These are phyloP conservation scores for Myxozyma neotropica DNA, from an alignment of 805 yeast species.

Conservation along the genomic window DNA sequence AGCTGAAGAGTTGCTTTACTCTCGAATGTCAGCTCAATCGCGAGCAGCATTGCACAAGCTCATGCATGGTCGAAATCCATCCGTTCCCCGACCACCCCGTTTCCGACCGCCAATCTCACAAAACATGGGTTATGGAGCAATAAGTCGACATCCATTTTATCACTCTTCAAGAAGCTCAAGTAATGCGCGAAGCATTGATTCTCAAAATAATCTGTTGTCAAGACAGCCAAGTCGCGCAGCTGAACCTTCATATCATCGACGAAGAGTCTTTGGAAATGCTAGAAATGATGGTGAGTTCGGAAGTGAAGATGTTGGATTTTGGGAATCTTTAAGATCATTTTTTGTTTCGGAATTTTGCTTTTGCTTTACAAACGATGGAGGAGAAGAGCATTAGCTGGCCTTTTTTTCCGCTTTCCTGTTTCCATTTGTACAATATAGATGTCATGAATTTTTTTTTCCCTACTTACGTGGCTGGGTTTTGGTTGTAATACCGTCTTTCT, in stretches of 20 bases:
- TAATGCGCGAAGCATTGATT: slow-evolving; percentile 15
- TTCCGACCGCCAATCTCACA: slow-evolving; percentile 34
- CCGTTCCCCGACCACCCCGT: slow-evolving; percentile 29
- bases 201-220: neutral
- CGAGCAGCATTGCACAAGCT: slow-evolving; percentile 31
- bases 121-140: slow-evolving; percentile 35
- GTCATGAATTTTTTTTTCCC: neutral
- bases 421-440: too few species aligned
- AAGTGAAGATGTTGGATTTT: slow-evolving; percentile 25
- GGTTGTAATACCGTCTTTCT: too few species aligned
- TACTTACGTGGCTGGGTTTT: too few species aligned
- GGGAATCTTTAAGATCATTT: slow-evolving; percentile 25
- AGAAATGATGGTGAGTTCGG: slow-evolving; percentile 16
- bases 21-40: slow-evolving; percentile 33
- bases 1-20: slow-evolving; percentile 32
- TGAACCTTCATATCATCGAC: slow-evolving; percentile 16
- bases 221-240: slow-evolving; percentile 19
- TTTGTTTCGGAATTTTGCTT: slow-evolving; percentile 29
- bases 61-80: slow-evolving; percentile 28
- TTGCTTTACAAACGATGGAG: slow-evolving; percentile 11
- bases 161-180: slow-evolving; percentile 13
- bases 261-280: neutral
- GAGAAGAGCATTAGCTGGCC: slow-evolving; percentile 1
- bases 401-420: too few species aligned
- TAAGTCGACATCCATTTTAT: slow-evolving; percentile 33